A percentile compares a stretch with the other conserved stretches of the same genome.
phyloP scores from a whole-genome alignment of 441 rosid genomes.

The Croton setiger region DNA sequence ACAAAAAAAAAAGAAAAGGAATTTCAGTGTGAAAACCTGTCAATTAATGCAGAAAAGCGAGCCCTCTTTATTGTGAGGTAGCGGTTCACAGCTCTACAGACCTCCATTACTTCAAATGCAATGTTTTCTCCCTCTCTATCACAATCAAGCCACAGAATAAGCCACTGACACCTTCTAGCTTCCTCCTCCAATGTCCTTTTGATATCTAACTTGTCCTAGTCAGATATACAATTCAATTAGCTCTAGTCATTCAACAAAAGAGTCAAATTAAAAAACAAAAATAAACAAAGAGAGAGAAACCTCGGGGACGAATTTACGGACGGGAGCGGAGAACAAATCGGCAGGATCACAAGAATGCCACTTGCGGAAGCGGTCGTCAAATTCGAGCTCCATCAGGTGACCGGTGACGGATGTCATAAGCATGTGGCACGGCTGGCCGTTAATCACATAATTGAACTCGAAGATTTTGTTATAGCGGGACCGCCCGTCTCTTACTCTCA shows the following conservation, averaged over 20 bases:
- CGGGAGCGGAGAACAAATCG: slow-evolving; percentile 76
- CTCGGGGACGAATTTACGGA: slow-evolving; percentile 85
- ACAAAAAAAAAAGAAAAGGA: neutral
- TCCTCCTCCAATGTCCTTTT: slow-evolving; percentile 93
- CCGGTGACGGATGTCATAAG: slow-evolving; percentile 90
- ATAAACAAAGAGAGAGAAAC: slow-evolving; percentile 25
- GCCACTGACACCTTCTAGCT: slow-evolving; percentile 93
- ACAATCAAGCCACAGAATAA: slow-evolving; percentile 95
- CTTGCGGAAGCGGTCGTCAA: slow-evolving; percentile 84
- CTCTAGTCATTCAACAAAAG: neutral
- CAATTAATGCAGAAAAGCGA: slow-evolving; percentile 88
- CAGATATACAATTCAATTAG: neutral
- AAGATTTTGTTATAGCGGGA: slow-evolving; percentile 90
- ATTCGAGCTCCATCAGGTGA: slow-evolving; percentile 91
- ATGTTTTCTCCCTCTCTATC: slow-evolving; percentile 98
- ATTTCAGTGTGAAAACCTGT: slow-evolving; percentile 46
- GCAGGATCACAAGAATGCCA: slow-evolving; percentile 97
- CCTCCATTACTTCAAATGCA: slow-evolving; percentile 84
- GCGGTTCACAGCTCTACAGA: slow-evolving; percentile 54
- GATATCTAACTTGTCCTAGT: slow-evolving; percentile 78
- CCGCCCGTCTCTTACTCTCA: slow-evolving; percentile 77
- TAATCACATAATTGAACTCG: slow-evolving; percentile 79
- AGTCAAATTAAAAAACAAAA: neutral
- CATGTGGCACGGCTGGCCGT: slow-evolving; percentile 84
- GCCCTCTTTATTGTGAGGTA: slow-evolving; percentile 72